A percentile compares a stretch with the other conserved stretches of the same genome.
Evolutionary conservation across 192 early-diverging fungal genomes (phyloP).

Genomic region (Umbelopsis ramanniana): DNA sequence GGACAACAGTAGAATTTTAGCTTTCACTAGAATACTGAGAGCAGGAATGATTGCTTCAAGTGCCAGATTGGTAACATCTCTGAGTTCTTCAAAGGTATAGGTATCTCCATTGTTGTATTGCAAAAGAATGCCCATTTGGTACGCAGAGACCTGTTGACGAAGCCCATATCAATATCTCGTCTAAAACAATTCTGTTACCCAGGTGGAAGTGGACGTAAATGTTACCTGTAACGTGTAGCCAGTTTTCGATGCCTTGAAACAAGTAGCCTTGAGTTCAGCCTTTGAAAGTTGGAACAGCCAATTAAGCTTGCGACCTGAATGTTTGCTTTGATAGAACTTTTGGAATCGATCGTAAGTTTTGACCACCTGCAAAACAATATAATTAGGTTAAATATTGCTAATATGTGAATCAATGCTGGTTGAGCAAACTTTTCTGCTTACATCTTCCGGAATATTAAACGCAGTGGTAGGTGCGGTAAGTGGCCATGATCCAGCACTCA

Average conservation of each 20-base stretch:
- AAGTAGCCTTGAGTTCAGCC: conserved; percentile 93
- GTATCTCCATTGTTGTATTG: conserved; percentile 83
- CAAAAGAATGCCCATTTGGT: conserved; percentile 93
- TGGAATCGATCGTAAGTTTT: conserved; percentile 86
- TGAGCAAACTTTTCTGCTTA: conserved; percentile 30
- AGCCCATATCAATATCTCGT: not conserved
- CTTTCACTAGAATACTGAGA: conserved; percentile 81
- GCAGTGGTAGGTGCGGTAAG: conserved; percentile 74
- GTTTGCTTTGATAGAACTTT: conserved; percentile 86
- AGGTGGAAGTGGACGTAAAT: conserved; percentile 27
- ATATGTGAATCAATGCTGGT: too few species aligned
- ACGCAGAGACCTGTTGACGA: conserved; percentile 66
- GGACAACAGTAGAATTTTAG: conserved; percentile 70
- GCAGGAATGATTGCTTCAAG: conserved; percentile 68
- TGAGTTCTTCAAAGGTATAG: conserved; percentile 80
- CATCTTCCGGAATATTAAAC: conserved; percentile 88
- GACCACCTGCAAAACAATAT: conserved; percentile 56
- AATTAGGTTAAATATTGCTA: not conserved
- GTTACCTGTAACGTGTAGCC: conserved; percentile 77
- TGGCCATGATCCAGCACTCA: conserved; percentile 91
- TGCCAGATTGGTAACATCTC: conserved; percentile 73
- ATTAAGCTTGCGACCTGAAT: conserved; percentile 88
- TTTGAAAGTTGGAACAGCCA: conserved; percentile 93
- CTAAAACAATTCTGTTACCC: not conserved
- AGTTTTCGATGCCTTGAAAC: conserved; percentile 73